Evolutionary conservation across 2,329 filamentous ascomycete species (phyloP).

Genomic region (Daldinia sp.): DNA sequence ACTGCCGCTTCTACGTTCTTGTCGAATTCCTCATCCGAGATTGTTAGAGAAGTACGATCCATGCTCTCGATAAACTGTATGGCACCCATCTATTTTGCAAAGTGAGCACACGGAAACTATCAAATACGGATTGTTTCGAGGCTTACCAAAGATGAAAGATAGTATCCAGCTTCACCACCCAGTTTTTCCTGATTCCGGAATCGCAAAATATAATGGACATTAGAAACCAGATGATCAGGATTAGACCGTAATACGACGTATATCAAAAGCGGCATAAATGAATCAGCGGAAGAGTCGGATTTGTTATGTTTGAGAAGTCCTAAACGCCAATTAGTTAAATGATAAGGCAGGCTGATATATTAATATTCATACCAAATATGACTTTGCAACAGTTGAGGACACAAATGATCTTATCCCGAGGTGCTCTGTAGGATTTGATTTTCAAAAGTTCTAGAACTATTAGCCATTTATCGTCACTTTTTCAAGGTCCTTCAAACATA

Average conservation of each 20-base stretch:
- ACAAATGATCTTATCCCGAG: slow-evolving; percentile 97
- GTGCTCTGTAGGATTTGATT: slow-evolving; percentile 97
- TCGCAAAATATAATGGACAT: slow-evolving; percentile 96
- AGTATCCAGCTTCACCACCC: slow-evolving; percentile 97
- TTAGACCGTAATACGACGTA: slow-evolving; percentile 96
- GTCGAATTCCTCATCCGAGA: slow-evolving; percentile 95
- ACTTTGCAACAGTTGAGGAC: slow-evolving; percentile 99
- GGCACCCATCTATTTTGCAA: slow-evolving; percentile 76
- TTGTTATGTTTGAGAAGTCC: slow-evolving; percentile 91
- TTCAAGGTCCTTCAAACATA: slow-evolving; percentile 50
- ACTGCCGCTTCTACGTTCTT: slow-evolving; percentile 96
- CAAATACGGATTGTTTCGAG: neutral
- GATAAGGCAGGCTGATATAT: neutral
- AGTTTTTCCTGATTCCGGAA: slow-evolving; percentile 98
- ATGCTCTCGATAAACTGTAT: slow-evolving; percentile 97
- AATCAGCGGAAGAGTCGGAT: slow-evolving; percentile 93
- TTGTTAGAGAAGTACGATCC: slow-evolving; percentile 92
- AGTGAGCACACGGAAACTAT: slow-evolving; percentile 11
- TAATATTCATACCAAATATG: slow-evolving; percentile 79
- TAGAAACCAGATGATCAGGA: slow-evolving; percentile 94
- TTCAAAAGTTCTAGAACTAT: slow-evolving; percentile 83
- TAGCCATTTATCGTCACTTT: slow-evolving; percentile 16
- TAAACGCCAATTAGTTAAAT: slow-evolving; percentile 52
- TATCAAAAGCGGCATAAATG: slow-evolving; percentile 94
- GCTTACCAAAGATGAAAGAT: slow-evolving; percentile 88